These are phyloP conservation scores for Peniophora sp. DNA, from an alignment of 1,284 basidiomycete species.

Conservation along the genomic window DNA sequence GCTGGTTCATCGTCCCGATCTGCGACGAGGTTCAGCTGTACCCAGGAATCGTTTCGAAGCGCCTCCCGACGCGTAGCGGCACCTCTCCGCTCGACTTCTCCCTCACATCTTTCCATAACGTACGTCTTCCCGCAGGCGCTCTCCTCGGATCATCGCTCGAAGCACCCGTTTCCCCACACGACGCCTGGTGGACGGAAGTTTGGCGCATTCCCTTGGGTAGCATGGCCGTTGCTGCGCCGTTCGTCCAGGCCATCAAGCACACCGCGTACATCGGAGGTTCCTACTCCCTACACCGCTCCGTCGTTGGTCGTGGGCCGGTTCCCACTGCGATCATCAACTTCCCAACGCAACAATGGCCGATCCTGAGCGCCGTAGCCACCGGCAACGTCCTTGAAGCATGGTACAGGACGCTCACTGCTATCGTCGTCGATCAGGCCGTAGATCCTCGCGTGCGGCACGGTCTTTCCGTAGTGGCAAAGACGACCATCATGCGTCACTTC, in stretches of 20 bases:
- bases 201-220: constrained; percentile 24
- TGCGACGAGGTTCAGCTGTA: not conserved
- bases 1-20: constrained; percentile 1
- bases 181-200: constrained; percentile 23
- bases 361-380: constrained; percentile 32
- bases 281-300: constrained; percentile 33
- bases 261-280: constrained; percentile 19
- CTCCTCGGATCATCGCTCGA: constrained; percentile 24
- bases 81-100: constrained; percentile 28
- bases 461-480: constrained; percentile 35
- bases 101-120: constrained; percentile 31
- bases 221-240: constrained; percentile 17
- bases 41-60: not conserved
- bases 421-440: constrained; percentile 22
- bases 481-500: constrained; percentile 23
- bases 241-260: constrained; percentile 17
- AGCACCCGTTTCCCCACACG: constrained; percentile 18
- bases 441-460: constrained; percentile 28
- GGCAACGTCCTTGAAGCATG: constrained; percentile 31
- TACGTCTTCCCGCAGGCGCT: constrained; percentile 25
- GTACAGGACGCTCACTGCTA: constrained; percentile 15
- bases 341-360: constrained; percentile 39
- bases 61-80: constrained; percentile 11
- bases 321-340: constrained; percentile 33
- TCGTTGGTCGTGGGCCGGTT: constrained; percentile 16